Base-by-base conservation (phyloP, 768 basidiomycete species). In the Candolleomyces aberdarensis region DNA sequence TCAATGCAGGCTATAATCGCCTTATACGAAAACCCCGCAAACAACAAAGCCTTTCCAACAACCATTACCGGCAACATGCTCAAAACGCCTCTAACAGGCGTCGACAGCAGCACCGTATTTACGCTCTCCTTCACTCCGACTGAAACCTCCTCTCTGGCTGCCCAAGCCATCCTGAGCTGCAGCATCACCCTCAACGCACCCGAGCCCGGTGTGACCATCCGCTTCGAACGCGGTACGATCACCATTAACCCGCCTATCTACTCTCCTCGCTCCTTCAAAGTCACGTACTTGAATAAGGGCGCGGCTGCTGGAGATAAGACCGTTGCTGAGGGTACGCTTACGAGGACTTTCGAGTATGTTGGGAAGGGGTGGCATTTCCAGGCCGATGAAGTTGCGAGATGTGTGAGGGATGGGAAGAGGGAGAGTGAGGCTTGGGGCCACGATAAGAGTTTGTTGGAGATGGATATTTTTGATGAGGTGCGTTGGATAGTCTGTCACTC, bases 391-490 rank as follows among this genome's bases (percentile, higher is more conserved):
- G 92, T 93, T 11, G 93, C 91, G 17, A 74, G 91, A 52, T 91
- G 89, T 67, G 76, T 93, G 20, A 74, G 85, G 43, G 87, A 88
- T 56, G 88, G 88, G 3, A 91, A 88, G 77, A 74, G 75, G 26
- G 86, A 94, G 74, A 92, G 91, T 66, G 78, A 78, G 4, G 66
- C 85, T 36, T 94, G 92, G 91, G 82, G 86, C 1, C 88, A 88
- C 65, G 84, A 86, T 47, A 93, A 94, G 76, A 94, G 89, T 68
- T 67, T 90, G 66, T 66, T 94, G 62, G 84, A 89, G 63, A 94
- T 94, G 88, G 78, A 85, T 32, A 84, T 94, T 57, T 94, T 96
- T 67, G 94, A 96, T 68, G 85, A 89, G 81, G 92, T 92, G 62
- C 64, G 76, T 58, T 22, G 32, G 13, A 26, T 54, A 49, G 36